A percentile compares a stretch with the other conserved stretches of the same genome.
These are phyloP conservation scores for Petunia axillaris DNA, from an alignment of 257 asterid species.

Conservation along the genomic window DNA sequence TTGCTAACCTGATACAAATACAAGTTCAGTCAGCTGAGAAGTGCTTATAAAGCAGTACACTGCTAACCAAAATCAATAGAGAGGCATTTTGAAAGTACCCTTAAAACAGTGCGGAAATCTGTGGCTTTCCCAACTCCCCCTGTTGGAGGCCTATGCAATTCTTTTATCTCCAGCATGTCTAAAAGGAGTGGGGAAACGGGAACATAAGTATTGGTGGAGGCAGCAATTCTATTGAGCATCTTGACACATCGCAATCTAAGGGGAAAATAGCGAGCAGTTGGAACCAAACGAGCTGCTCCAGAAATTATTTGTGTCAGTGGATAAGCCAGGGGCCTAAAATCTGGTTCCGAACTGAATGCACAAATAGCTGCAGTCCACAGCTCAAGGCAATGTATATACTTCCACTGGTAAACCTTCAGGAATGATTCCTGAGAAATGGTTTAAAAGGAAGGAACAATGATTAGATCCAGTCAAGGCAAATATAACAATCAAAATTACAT, in stretches of 20 bases:
- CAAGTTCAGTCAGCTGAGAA: slow-evolving; percentile 21
- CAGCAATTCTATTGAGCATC: slow-evolving; percentile 87
- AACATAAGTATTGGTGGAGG: slow-evolving; percentile 70
- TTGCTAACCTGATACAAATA: slow-evolving; percentile 68
- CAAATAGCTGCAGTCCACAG: slow-evolving; percentile 94
- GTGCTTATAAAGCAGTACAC: background rate
- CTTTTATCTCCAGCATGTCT: slow-evolving; percentile 91
- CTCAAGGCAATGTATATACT: slow-evolving; percentile 88
- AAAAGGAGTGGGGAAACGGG: slow-evolving; percentile 85
- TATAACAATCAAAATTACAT: background rate
- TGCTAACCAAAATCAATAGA: slow-evolving; percentile 4
- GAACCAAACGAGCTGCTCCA: slow-evolving; percentile 90
- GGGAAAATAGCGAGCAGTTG: slow-evolving; percentile 87
- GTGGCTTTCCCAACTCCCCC: slow-evolving; percentile 96
- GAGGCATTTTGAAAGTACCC: slow-evolving; percentile 49
- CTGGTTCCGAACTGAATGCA: slow-evolving; percentile 72
- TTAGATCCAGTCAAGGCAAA: slow-evolving; percentile 1
- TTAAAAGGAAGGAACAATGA: slow-evolving; percentile 12
- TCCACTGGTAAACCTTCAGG: slow-evolving; percentile 95
- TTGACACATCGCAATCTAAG: slow-evolving; percentile 90
- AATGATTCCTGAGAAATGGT: slow-evolving; percentile 59
- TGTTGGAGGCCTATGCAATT: slow-evolving; percentile 78
- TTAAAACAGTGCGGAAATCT: slow-evolving; percentile 65
- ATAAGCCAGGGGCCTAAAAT: slow-evolving; percentile 84
- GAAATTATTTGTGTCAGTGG: slow-evolving; percentile 86